Evolutionary conservation across 2,329 filamentous ascomycete species (phyloP), one percentile per base, ranked within the genome.

Genomic region (Colletotrichum theobromicola): DNA sequence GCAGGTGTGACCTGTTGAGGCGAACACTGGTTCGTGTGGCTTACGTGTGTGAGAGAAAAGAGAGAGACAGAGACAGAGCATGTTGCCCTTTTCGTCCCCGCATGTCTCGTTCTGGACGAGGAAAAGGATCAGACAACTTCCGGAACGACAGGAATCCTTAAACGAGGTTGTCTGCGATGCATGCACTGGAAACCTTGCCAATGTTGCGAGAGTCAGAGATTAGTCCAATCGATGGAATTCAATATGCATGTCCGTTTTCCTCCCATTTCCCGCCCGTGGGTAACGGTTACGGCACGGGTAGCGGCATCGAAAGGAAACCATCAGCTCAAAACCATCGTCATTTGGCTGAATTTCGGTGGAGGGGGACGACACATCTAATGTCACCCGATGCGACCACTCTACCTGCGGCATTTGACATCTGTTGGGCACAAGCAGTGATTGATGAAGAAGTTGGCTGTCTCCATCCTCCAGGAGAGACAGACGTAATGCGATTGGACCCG

Each of bases 141-240:
- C 42, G 42, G 42, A 50, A 35, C n/a, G 4, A 16, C 24, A 50
- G 26, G 15, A 58, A 34, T 9, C 15, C n/a, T 34, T 18, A 35
- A 37, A 67, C 30, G 26, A 18, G 24, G n/a, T 37, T 16, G 50
- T 74, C 61, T 42, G n/a, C 10, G 24, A 63, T n/a, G n/a, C n/a
- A 50, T 50, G 42, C 42, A 21, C 28, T 24, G 53, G 2, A 69
- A 73, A 67, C 55, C 68, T 75, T 75, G 72, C 72, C 62, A 12
- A 72, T 16, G 42, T 50, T 50, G 42, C 42, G 42, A 50, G 42
- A 18, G 24, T 30, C 68, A 28, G n/a, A 24, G 32, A 21, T 34
- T 5, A n/a, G 46, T 16, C 46, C 28, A 53, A 60, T 37, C 53
- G 53, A n/a, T 21, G 42, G 42, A 50, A 7, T 7, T 12, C n/a